Conservation (phyloP, 2,329 filamentous ascomycete species). For the Claviceps sp. region DNA sequence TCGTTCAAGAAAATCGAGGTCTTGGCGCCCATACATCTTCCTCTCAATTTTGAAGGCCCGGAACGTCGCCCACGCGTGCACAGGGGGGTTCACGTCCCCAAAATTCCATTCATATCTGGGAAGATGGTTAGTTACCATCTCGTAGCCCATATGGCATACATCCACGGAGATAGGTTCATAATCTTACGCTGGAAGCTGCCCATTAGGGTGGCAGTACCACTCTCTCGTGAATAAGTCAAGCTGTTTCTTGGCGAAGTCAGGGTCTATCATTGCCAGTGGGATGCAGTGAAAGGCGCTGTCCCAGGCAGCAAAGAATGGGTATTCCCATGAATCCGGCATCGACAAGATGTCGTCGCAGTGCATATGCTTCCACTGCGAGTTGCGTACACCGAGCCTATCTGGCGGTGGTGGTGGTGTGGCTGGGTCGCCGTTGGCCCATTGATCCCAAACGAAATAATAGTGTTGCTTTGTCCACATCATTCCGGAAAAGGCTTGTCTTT, state of each 20-base stretch:
- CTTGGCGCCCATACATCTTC: conserved; percentile 89
- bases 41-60: conserved; percentile 96
- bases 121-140: conserved; percentile 7
- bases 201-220: conserved; percentile 98
- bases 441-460: conserved; percentile 94
- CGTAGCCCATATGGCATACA: background rate
- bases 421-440: conserved; percentile 93
- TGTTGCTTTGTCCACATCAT: conserved; percentile 99
- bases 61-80: conserved; percentile 94
- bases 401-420: conserved; percentile 75
- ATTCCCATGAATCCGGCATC: conserved; percentile 98
- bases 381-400: conserved; percentile 66
- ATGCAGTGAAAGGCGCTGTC: conserved; percentile 97
- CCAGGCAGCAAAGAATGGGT: conserved; percentile 96
- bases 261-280: conserved; percentile 90
- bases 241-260: conserved; percentile 96
- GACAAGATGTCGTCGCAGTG: conserved; percentile 89
- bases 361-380: conserved; percentile 87
- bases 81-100: conserved; percentile 89
- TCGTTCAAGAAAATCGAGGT: conserved; percentile 87
- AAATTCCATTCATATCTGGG: conserved; percentile 83
- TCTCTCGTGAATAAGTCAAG: conserved; percentile 90
- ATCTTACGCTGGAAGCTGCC: conserved; percentile 73
- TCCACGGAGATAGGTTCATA: background rate
- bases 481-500: conserved; percentile 83